A percentile compares a stretch with the other conserved stretches of the same genome.
Evolutionary conservation across 371 early-diverging fungal genomes (phyloP).

Genomic region (Vairimorpha ceranae): DNA sequence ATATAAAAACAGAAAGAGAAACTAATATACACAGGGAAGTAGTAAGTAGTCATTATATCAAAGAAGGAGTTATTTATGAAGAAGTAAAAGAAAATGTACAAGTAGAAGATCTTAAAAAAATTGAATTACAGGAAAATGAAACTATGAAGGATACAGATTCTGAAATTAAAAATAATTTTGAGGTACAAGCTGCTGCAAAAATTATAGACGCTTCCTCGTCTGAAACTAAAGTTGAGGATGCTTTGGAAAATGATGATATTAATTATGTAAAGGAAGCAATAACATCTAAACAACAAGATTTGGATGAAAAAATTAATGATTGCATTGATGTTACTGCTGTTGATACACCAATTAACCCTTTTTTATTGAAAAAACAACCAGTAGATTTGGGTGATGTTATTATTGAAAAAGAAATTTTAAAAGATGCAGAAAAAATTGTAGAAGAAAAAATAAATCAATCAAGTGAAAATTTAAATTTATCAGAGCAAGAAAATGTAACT

Average conservation of each 20-base stretch:
- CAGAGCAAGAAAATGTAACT: neutral
- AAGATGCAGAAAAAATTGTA: conserved; percentile 13
- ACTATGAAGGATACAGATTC: neutral
- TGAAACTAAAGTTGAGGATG: neutral
- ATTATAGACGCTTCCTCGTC: neutral
- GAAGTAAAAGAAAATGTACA: conserved; percentile 2
- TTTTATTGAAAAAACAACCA: neutral
- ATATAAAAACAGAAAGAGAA: neutral
- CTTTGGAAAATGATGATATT: conserved; percentile 8
- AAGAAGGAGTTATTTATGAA: neutral
- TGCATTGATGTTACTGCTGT: conserved; percentile 14
- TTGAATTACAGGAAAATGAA: neutral
- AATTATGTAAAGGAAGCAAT: conserved; percentile 22
- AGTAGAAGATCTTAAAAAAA: neutral
- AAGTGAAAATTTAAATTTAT: neutral
- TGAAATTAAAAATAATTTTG: neutral
- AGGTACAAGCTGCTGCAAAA: conserved; percentile 13
- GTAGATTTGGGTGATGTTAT: conserved; percentile 31
- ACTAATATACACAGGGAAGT: neutral
- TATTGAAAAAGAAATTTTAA: conserved; percentile 36
- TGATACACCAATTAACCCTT: conserved; percentile 26
- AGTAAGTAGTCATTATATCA: neutral
- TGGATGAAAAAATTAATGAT: conserved; percentile 29
- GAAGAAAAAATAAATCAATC: neutral
- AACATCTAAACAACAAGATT: conserved; percentile 11